A percentile compares a stretch with the other conserved stretches of the same genome.
phyloP scores from a whole-genome alignment of 371 early-diverging fungal species.

The Zychaea mexicana region DNA sequence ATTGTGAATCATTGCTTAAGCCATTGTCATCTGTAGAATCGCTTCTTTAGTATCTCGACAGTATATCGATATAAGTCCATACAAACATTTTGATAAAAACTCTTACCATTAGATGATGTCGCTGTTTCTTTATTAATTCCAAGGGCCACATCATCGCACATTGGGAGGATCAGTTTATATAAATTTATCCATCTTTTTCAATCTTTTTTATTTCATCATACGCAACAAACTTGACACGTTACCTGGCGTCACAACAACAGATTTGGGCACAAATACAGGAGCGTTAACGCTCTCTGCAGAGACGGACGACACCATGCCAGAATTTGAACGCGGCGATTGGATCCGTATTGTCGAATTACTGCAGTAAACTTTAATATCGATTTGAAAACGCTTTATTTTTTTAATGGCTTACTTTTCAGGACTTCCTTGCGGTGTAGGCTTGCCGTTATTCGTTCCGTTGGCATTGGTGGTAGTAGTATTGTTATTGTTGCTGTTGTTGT shows the following conservation, averaged over 20 bases:
- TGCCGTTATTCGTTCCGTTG: too few species aligned
- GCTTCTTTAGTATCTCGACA: too few species aligned
- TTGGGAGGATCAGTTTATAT: too few species aligned
- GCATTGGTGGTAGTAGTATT: background rate
- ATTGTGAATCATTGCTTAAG: background rate
- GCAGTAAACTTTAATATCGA: constrained; percentile 10
- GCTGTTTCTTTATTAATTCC: too few species aligned
- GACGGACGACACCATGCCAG: constrained; percentile 43
- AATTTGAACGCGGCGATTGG: constrained; percentile 58
- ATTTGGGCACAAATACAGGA: constrained; percentile 68
- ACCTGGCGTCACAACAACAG: constrained; percentile 9
- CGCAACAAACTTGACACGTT: background rate
- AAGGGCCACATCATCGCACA: too few species aligned
- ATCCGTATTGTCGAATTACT: constrained; percentile 62
- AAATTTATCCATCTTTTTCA: too few species aligned
- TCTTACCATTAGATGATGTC: too few species aligned
- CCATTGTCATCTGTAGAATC: too few species aligned
- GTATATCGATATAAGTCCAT: too few species aligned
- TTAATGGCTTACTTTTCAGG: constrained; percentile 57
- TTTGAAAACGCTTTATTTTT: background rate
- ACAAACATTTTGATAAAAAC: too few species aligned
- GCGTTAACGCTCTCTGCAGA: constrained; percentile 64
- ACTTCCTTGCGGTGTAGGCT: constrained; percentile 42
- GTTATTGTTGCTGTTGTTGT: background rate
- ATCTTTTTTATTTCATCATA: too few species aligned